A percentile compares a stretch with the other conserved stretches of the same genome.
Conservation (phyloP, 306 rosid species). For the Quercus cerris region DNA sequence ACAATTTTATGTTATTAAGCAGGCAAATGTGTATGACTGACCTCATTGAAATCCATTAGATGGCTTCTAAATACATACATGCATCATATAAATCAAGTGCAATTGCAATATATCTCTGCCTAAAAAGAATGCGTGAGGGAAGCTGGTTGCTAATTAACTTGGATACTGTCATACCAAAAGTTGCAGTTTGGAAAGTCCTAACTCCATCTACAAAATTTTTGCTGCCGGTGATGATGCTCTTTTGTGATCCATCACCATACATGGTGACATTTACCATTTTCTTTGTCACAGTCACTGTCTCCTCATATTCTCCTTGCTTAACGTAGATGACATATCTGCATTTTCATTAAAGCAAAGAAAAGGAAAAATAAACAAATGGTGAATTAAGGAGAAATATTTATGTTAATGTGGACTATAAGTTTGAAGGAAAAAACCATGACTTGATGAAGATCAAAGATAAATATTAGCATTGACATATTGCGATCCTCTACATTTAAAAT, state of each 20-base stretch:
- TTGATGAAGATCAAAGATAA: background rate
- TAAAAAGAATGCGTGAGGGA: background rate
- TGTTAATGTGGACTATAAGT: background rate
- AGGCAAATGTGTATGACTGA: no score
- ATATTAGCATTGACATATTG: background rate
- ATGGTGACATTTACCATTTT: slow-evolving; percentile 66
- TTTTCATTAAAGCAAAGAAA: background rate
- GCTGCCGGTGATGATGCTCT: slow-evolving; percentile 70
- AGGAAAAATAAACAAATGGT: background rate
- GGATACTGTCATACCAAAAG: slow-evolving; percentile 47
- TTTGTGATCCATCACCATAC: slow-evolving; percentile 91
- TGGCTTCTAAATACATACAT: background rate
- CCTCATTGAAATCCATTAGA: background rate
- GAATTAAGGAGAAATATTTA: background rate
- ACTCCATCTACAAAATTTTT: slow-evolving; percentile 68
- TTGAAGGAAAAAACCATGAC: background rate
- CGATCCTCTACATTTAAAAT: no score
- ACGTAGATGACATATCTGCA: slow-evolving; percentile 74
- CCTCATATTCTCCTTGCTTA: slow-evolving; percentile 73
- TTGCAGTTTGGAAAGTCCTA: slow-evolving; percentile 64
- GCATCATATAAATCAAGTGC: no score
- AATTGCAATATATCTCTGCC: no score
- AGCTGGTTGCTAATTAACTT: background rate
- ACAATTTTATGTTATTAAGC: no score
- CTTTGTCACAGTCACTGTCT: slow-evolving; percentile 53